Evolutionary conservation across 805 yeast genomes (phyloP), one percentile per base, ranked within the genome.

Genomic region (Metschnikowia cerradonensis): DNA sequence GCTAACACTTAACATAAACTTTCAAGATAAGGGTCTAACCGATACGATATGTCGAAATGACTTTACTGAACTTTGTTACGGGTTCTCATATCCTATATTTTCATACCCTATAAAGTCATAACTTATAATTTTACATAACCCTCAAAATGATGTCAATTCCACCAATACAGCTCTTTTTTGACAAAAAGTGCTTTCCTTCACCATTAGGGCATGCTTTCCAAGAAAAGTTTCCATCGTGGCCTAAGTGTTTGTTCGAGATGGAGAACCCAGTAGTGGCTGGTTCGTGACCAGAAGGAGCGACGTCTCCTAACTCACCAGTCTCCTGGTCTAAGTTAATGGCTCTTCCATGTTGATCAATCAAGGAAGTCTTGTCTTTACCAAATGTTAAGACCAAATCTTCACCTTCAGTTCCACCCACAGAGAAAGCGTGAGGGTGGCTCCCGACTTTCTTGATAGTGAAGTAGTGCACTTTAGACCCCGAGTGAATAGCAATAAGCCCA

Each of bases 191-290:
- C 20, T 50, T 54, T 59, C 62, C 56, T 15, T 52, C 56, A 13
- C 64, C 67, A 34, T 67, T 56, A 37, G 74, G 72, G 49, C 74
- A 69, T 35, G 77, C 77, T 33, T 62, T 60, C 67, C 75, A 78
- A 37, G 59, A 67, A 22, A 61, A 55, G 32, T 64, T 55, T 41
- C 68, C 72, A 35, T 67, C 52, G 60, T 63, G 72, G 3, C 57
- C 56, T 61, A 78, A 67, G 59, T 66, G 56, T 35, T 73, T 76
- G 41, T 66, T 60, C 6, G 57, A 23, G 55, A 78, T 66, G 26
- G 75, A 57, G 59, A 74, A 79, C 3, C 76, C 73, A 17, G 67
- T 52, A 32, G 75, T 62, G 45, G 75, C 67, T 15, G 60, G 61
- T 53, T 62, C 58, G 26, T 63, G 52, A 38, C 70, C 70, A 50